Conservation (phyloP, 768 basidiomycete species). For the Boletus reticulatus region DNA sequence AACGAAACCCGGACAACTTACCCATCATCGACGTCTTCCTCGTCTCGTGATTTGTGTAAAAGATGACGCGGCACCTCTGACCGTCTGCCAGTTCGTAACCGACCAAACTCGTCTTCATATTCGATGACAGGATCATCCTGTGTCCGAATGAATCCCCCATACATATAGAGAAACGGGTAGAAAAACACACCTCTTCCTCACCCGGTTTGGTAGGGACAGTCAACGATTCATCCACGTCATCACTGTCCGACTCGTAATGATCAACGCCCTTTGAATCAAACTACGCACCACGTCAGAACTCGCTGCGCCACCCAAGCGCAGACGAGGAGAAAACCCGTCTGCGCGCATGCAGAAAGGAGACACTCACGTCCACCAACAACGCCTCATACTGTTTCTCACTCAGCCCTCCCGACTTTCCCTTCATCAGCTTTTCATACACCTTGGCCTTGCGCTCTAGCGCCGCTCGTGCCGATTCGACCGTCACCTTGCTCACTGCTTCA, state of each 20-base stretch:
- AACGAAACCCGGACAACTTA: slow-evolving; percentile 30
- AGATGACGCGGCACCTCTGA: slow-evolving; percentile 79
- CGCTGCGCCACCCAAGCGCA: no score
- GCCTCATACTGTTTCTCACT: slow-evolving; percentile 70
- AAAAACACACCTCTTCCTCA: slow-evolving; percentile 36
- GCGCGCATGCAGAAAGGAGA: background rate
- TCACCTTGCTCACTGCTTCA: slow-evolving; percentile 66
- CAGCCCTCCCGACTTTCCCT: slow-evolving; percentile 77
- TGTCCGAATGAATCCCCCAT: background rate
- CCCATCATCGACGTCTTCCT: slow-evolving; percentile 50
- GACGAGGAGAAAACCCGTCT: no score
- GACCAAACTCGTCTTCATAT: slow-evolving; percentile 86
- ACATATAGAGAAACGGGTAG: background rate
- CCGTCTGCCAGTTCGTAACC: slow-evolving; percentile 61
- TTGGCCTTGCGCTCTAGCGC: slow-evolving; percentile 74
- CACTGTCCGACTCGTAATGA: slow-evolving; percentile 64
- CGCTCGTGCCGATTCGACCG: slow-evolving; percentile 68
- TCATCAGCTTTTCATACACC: slow-evolving; percentile 75
- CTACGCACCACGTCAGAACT: slow-evolving; percentile 33
- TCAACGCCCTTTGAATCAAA: slow-evolving; percentile 62
- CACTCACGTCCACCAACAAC: slow-evolving; percentile 74
- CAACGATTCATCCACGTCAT: slow-evolving; percentile 77
- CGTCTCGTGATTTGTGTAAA: slow-evolving; percentile 42
- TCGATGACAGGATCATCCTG: slow-evolving; percentile 80
- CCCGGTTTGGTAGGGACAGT: slow-evolving; percentile 48